A percentile compares a stretch with the other conserved stretches of the same genome.
Evolutionary conservation across 164 flowering plant species (phyloP).

Genomic region (Tinospora cordifolia): DNA sequence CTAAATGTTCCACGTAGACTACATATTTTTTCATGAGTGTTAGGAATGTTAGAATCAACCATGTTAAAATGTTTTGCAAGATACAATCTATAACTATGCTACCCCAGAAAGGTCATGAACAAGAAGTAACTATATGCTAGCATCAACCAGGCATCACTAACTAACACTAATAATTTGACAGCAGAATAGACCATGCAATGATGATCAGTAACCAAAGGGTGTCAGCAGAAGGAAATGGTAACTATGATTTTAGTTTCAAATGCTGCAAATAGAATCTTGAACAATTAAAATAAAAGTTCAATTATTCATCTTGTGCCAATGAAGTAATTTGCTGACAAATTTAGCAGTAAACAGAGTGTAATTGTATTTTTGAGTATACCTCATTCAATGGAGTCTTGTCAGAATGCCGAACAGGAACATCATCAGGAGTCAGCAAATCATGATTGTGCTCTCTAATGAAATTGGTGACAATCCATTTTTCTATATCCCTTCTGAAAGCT

Average conservation of each 20-base stretch:
- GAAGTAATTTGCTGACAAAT: not conserved
- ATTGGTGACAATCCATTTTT: constrained; percentile 34
- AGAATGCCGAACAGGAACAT: constrained; percentile 28
- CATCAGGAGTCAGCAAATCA: constrained; percentile 28
- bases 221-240: no score
- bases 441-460: constrained; percentile 36
- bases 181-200: no score
- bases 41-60: not conserved
- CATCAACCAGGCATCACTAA: no score
- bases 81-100: not conserved
- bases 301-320: not conserved
- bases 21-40: not conserved
- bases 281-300: not conserved
- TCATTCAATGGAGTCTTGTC: constrained; percentile 22
- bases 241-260: no score
- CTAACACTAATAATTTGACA: no score
- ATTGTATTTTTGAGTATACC: constrained; percentile 15
- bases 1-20: no score
- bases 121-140: no score
- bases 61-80: not conserved
- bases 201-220: no score
- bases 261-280: not conserved
- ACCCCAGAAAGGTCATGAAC: no score
- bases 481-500: constrained; percentile 23
- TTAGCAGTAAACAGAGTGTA: not conserved